A percentile compares a stretch with the other conserved stretches of the same genome.
These are phyloP conservation scores for Nakazawaea anatomiae DNA, from an alignment of 805 yeast genomes.

Conservation along the genomic window DNA sequence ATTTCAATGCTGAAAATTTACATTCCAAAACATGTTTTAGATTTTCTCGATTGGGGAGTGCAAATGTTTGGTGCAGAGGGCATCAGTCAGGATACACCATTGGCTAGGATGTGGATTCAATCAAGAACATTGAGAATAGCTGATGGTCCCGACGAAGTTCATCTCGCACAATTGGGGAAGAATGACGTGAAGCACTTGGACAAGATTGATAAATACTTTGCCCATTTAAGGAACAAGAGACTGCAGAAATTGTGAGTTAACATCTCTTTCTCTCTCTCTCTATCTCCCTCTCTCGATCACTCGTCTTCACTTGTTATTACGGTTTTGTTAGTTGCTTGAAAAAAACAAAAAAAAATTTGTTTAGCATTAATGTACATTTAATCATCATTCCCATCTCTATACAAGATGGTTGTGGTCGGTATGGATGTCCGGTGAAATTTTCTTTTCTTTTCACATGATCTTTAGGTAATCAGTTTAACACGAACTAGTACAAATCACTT, in stretches of 20 bases:
- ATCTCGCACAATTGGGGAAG: constrained; percentile 50
- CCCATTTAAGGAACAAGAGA: neutral
- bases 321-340: neutral
- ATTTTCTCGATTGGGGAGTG: constrained; percentile 54
- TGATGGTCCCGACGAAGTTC: constrained; percentile 69
- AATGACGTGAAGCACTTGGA: constrained; percentile 33
- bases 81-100: constrained; percentile 52
- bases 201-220: constrained; percentile 28
- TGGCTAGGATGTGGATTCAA: constrained; percentile 46
- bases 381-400: neutral
- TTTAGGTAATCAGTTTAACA: neutral
- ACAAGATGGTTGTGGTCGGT: too few species aligned
- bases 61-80: constrained; percentile 66
- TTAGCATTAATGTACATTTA: neutral
- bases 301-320: too few species aligned
- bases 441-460: too few species aligned
- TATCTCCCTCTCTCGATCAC: neutral
- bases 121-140: constrained; percentile 56
- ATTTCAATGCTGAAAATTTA: constrained; percentile 61
- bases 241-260: constrained; percentile 10
- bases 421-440: too few species aligned
- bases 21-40: constrained; percentile 49
- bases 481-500: constrained; percentile 43
- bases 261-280: neutral
- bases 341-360: constrained; percentile 3